Percentiles rank a stretch among this genome's conserved stretches.
Evolutionary conservation across 495 filamentous ascomycete genomes (phyloP).

Genomic region (Collariella sp.): DNA sequence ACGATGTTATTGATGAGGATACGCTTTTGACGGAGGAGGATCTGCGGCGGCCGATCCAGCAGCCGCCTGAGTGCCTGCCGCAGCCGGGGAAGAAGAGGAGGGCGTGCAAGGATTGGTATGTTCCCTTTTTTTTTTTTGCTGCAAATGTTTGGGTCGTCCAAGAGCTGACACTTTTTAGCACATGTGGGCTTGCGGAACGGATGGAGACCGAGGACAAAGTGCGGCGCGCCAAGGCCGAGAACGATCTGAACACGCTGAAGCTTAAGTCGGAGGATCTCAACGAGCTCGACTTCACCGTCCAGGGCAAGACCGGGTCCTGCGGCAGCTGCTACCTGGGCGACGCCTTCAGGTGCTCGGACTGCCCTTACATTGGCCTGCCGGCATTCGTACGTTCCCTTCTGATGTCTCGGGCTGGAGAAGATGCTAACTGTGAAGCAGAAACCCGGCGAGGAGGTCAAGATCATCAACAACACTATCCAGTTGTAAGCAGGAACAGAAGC

Average conservation of each 20-base stretch:
- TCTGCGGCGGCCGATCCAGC: constrained; percentile 57
- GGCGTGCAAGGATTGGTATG: constrained; percentile 85
- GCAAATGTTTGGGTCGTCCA: no score
- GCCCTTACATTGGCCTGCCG: constrained; percentile 87
- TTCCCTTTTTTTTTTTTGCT: no score
- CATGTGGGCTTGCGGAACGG: constrained; percentile 74
- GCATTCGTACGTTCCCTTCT: constrained; percentile 49
- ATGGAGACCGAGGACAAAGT: constrained; percentile 73
- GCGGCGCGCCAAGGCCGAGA: constrained; percentile 50
- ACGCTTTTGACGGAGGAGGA: constrained; percentile 77
- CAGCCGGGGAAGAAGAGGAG: constrained; percentile 76
- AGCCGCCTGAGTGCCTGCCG: constrained; percentile 75
- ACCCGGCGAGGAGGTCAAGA: constrained; percentile 83
- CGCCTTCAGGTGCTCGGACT: constrained; percentile 63
- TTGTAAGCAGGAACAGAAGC: constrained; percentile 45
- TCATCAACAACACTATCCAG: constrained; percentile 81
- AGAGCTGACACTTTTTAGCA: constrained; percentile 27
- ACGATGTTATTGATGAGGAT: constrained; percentile 86
- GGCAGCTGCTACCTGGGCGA: constrained; percentile 90
- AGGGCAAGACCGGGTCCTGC: constrained; percentile 89
- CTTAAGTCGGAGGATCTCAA: constrained; percentile 67
- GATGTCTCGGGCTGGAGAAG: neutral
- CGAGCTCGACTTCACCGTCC: constrained; percentile 90
- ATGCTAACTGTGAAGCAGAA: constrained; percentile 36
- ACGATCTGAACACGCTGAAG: constrained; percentile 52